Percentiles rank a stretch among this genome's conserved stretches.
These are phyloP conservation scores for Zoysia japonica DNA, from an alignment of 176 grass and related monocot genomes.

Conservation along the genomic window DNA sequence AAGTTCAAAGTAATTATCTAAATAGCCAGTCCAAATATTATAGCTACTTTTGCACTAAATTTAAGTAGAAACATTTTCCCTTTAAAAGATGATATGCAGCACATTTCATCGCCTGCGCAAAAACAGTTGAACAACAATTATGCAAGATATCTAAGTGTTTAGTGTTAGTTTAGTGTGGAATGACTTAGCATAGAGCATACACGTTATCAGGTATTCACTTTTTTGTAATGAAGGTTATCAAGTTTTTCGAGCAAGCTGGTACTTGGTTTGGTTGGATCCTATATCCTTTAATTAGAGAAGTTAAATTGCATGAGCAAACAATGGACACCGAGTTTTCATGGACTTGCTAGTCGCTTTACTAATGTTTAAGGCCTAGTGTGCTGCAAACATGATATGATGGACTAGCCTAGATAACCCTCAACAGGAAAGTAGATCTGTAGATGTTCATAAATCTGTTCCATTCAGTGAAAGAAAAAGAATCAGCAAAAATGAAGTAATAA, in stretches of 20 bases:
- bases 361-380: not conserved
- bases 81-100: not conserved
- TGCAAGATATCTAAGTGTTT: not conserved
- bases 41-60: not conserved
- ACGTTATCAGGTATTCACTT: not conserved
- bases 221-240: no score
- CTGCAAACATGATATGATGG: conserved; percentile 18
- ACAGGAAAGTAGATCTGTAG: not conserved
- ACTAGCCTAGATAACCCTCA: conserved; percentile 17
- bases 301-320: not conserved
- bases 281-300: conserved; percentile 26
- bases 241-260: not conserved
- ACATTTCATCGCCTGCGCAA: no score
- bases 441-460: not conserved
- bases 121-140: not conserved
- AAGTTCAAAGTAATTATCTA: not conserved
- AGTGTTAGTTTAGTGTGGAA: not conserved
- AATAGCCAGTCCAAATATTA: conserved; percentile 8
- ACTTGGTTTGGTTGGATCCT: conserved; percentile 36
- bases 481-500: conserved; percentile 27
- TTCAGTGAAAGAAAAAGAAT: not conserved
- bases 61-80: not conserved
- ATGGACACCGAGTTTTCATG: not conserved
- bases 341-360: not conserved
- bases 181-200: conserved; percentile 13